These are phyloP conservation scores for Nissolia schottii DNA, from an alignment of 306 rosid genomes.

Conservation along the genomic window DNA sequence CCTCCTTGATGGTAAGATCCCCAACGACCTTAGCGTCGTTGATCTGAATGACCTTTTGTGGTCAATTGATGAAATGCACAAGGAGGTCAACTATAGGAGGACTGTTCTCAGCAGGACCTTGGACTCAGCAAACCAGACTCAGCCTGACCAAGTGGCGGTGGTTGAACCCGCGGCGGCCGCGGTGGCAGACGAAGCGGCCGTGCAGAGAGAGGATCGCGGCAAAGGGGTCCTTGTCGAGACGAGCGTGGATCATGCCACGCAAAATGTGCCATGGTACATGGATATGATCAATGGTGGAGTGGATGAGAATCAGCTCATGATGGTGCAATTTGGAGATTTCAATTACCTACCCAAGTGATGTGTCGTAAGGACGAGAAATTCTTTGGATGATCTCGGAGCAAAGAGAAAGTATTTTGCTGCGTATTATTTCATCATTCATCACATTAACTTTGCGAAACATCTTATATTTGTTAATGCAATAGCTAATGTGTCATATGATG, in stretches of 20 bases:
- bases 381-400: too few species aligned
- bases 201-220: background rate
- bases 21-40: background rate
- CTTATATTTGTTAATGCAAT: too few species aligned
- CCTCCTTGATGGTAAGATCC: background rate
- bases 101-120: background rate
- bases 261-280: background rate
- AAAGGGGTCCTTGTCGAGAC: background rate
- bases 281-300: background rate
- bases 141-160: background rate
- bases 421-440: too few species aligned
- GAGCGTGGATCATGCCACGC: background rate
- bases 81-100: background rate
- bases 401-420: too few species aligned
- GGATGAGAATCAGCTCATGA: background rate
- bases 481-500: too few species aligned
- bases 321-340: background rate
- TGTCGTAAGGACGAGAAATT: too few species aligned
- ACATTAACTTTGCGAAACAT: too few species aligned
- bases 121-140: background rate
- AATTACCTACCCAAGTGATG: background rate
- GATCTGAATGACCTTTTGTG: constrained; percentile 9
- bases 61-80: background rate
- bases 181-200: background rate
- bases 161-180: background rate